Conservation (phyloP, 164 flowering plant genomes). For the Sextonia rubra region DNA sequence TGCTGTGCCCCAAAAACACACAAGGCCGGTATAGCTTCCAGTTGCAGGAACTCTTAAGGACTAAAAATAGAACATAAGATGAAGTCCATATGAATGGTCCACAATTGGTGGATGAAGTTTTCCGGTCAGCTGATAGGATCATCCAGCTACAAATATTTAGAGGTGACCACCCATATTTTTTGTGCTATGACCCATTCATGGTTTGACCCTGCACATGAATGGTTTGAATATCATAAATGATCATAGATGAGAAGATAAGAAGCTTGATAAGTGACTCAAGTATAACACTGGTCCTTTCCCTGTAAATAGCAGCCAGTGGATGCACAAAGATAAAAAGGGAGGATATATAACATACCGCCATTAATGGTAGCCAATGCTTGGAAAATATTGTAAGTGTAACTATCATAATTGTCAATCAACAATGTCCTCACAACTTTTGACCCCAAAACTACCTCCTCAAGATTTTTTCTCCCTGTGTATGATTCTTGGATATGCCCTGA, state of each 20-base stretch:
- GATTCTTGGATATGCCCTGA: slow-evolving; percentile 47
- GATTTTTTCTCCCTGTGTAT: slow-evolving; percentile 26
- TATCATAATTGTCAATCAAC: slow-evolving; percentile 95
- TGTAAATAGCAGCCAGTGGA: neutral
- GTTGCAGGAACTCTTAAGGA: neutral
- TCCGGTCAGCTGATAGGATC: neutral
- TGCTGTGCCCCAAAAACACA: neutral
- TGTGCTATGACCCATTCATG: neutral
- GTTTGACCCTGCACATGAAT: no score
- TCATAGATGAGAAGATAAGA: no score
- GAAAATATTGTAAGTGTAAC: slow-evolving; percentile 93
- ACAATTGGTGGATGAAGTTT: neutral
- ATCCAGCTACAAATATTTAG: neutral
- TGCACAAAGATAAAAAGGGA: neutral
- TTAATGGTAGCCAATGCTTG: slow-evolving; percentile 78
- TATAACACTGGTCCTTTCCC: neutral
- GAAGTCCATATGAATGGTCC: neutral
- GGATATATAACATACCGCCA: slow-evolving; percentile 52
- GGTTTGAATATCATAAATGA: neutral
- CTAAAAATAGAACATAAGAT: no score
- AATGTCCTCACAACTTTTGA: slow-evolving; percentile 69
- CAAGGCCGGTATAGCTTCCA: neutral
- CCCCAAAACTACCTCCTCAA: slow-evolving; percentile 31
- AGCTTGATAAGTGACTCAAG: neutral
- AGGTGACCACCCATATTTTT: no score